Evolutionary conservation across 768 basidiomycete species (phyloP).

Genomic region (Mycena metata): DNA sequence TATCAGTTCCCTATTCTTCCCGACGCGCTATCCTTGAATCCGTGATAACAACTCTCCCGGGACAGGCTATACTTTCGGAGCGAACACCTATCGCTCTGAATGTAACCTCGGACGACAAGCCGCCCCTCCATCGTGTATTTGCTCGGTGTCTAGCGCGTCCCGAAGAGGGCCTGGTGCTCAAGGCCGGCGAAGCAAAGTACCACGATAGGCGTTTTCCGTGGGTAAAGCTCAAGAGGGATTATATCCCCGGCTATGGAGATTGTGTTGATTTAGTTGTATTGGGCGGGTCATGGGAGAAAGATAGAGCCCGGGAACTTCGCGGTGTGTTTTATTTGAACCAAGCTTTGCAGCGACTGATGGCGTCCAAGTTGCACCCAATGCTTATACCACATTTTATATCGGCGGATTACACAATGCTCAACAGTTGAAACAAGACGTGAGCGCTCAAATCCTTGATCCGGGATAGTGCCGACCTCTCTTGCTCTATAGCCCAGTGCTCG

Average conservation of each 20-base stretch:
- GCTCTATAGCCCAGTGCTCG: slow-evolving; percentile 52
- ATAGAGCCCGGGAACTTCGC: slow-evolving; percentile 80
- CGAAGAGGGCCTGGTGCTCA: slow-evolving; percentile 84
- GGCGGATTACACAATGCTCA: slow-evolving; percentile 71
- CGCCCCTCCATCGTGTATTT: slow-evolving; percentile 59
- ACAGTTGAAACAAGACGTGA: slow-evolving; percentile 55
- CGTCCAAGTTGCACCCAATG: slow-evolving; percentile 72
- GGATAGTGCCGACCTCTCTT: background rate
- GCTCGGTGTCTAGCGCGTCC: slow-evolving; percentile 63
- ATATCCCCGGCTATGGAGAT: slow-evolving; percentile 89
- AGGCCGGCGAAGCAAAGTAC: slow-evolving; percentile 78
- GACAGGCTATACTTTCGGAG: slow-evolving; percentile 75
- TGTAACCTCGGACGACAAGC: slow-evolving; percentile 31
- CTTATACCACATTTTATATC: slow-evolving; percentile 85
- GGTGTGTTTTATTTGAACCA: slow-evolving; percentile 57
- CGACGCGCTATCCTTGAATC: slow-evolving; percentile 76
- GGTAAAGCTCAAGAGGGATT: slow-evolving; percentile 93
- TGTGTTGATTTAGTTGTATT: slow-evolving; percentile 82
- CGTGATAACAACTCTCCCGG: slow-evolving; percentile 64
- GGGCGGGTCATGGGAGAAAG: slow-evolving; percentile 85
- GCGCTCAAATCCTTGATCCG: slow-evolving; percentile 29
- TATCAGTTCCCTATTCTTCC: slow-evolving; percentile 66
- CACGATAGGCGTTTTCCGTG: slow-evolving; percentile 76
- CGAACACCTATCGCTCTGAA: slow-evolving; percentile 62
- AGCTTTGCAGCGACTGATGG: background rate